These are phyloP conservation scores for Boletus rubescentipes DNA, from an alignment of 768 basidiomycete genomes.

Conservation along the genomic window DNA sequence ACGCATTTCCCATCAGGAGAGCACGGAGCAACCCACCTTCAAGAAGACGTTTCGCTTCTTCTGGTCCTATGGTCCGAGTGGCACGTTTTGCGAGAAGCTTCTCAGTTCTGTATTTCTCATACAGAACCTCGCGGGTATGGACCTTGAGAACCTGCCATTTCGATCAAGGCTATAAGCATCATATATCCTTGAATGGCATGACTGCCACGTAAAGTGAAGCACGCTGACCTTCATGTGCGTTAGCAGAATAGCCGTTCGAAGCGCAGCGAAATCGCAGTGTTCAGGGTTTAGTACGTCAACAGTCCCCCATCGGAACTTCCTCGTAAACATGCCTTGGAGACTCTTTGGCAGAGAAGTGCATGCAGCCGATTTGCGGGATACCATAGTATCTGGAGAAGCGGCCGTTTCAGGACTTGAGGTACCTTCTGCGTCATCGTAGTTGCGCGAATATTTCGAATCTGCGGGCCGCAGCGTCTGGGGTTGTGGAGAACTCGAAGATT, in stretches of 20 bases:
- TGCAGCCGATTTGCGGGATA: constrained; percentile 35
- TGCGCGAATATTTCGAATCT: constrained; percentile 20
- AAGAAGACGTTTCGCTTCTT: constrained; percentile 68
- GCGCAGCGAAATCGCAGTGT: constrained; percentile 85
- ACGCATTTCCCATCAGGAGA: constrained; percentile 21
- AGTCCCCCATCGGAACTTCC: constrained; percentile 86
- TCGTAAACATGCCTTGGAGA: constrained; percentile 70
- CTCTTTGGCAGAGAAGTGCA: constrained; percentile 60
- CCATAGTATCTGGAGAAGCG: constrained; percentile 37
- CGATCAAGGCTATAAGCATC: constrained; percentile 3
- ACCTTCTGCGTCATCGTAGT: constrained; percentile 19
- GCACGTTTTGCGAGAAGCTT: constrained; percentile 85
- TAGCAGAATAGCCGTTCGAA: constrained; percentile 80
- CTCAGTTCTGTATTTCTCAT: constrained; percentile 91
- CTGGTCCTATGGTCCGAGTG: constrained; percentile 74
- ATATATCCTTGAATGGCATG: constrained; percentile 10
- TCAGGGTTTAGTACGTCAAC: constrained; percentile 82
- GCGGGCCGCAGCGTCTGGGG: constrained; percentile 11
- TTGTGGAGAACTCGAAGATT: constrained; percentile 46
- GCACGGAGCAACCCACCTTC: constrained; percentile 51
- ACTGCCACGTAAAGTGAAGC: constrained; percentile 20
- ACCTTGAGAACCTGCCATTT: constrained; percentile 67
- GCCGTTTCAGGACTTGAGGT: constrained; percentile 28
- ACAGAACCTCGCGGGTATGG: constrained; percentile 84
- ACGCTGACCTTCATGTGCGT: constrained; percentile 77